phyloP scores from a whole-genome alignment of 2,329 filamentous ascomycete genomes.

The Exophiala aquamarina region DNA sequence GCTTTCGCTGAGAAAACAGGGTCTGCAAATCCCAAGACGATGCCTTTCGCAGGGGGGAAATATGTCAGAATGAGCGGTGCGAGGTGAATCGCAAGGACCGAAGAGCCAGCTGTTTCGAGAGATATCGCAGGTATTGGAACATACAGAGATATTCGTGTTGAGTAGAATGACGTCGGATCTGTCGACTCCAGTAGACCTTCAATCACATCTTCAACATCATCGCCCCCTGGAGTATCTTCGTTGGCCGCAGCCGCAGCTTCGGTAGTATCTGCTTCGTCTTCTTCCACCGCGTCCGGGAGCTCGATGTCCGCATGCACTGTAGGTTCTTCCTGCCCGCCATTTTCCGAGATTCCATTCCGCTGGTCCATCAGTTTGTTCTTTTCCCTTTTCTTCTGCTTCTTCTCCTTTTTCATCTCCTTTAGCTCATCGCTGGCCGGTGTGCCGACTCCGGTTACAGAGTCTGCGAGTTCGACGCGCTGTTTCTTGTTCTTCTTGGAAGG shows the following conservation, averaged over 20 bases:
- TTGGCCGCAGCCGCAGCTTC: slow-evolving; percentile 4
- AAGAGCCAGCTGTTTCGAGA: slow-evolving; percentile 53
- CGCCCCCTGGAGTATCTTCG: not conserved
- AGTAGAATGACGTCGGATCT: slow-evolving; percentile 23
- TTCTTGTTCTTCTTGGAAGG: slow-evolving; percentile 22
- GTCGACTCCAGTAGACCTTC: slow-evolving; percentile 16
- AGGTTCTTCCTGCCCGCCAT: not conserved
- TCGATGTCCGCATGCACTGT: slow-evolving; percentile 3
- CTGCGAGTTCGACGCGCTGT: slow-evolving; percentile 8
- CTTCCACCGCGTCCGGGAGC: slow-evolving; percentile 17
- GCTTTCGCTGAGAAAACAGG: slow-evolving; percentile 24
- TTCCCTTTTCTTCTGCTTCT: slow-evolving; percentile 14
- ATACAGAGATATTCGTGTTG: slow-evolving; percentile 55
- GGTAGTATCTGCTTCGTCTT: slow-evolving; percentile 28
- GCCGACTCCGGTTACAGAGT: not conserved
- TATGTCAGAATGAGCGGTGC: slow-evolving; percentile 65
- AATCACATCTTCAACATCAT: slow-evolving; percentile 7
- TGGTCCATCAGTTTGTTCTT: slow-evolving; percentile 8
- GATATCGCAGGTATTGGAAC: slow-evolving; percentile 60
- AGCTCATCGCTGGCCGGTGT: not conserved
- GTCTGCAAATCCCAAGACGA: slow-evolving; percentile 34
- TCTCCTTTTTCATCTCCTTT: slow-evolving; percentile 17
- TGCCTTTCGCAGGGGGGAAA: slow-evolving; percentile 58
- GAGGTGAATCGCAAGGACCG: slow-evolving; percentile 61
- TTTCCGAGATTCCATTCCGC: slow-evolving; percentile 1